Conservation (phyloP, 805 yeast species). For the Tetrapisispora namnaoensis region DNA sequence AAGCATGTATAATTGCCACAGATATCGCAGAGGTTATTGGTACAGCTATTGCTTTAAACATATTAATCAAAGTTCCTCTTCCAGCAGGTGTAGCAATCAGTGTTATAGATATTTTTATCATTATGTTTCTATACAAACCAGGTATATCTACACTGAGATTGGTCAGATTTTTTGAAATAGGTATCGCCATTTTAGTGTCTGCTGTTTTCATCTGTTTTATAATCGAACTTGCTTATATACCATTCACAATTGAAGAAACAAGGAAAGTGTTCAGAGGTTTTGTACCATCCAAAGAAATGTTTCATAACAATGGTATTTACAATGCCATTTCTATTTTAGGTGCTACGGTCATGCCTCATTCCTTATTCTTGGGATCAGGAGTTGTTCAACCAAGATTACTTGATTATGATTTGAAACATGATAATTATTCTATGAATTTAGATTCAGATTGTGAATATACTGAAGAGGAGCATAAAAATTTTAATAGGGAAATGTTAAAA, state of each 20-base stretch:
- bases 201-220: conserved; percentile 73
- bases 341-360: conserved; percentile 93
- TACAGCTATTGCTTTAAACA: conserved; percentile 77
- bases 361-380: conserved; percentile 76
- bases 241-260: conserved; percentile 32
- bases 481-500: conserved; percentile 18
- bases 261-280: conserved; percentile 53
- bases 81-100: conserved; percentile 72
- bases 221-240: conserved; percentile 55
- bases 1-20: conserved; percentile 81
- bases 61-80: conserved; percentile 64
- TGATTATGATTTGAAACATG: conserved; percentile 59
- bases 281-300: conserved; percentile 45
- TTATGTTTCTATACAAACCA: conserved; percentile 69
- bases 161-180: conserved; percentile 63
- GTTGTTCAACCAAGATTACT: conserved; percentile 74
- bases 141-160: conserved; percentile 64
- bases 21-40: conserved; percentile 94
- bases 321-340: conserved; percentile 76
- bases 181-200: conserved; percentile 62
- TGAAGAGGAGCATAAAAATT: not conserved
- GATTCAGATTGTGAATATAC: conserved; percentile 7
- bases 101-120: conserved; percentile 68
- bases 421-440: conserved; percentile 31
- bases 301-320: conserved; percentile 56